These are phyloP conservation scores for Durio zibethinus DNA, from an alignment of 345 rosid species.

Conservation along the genomic window DNA sequence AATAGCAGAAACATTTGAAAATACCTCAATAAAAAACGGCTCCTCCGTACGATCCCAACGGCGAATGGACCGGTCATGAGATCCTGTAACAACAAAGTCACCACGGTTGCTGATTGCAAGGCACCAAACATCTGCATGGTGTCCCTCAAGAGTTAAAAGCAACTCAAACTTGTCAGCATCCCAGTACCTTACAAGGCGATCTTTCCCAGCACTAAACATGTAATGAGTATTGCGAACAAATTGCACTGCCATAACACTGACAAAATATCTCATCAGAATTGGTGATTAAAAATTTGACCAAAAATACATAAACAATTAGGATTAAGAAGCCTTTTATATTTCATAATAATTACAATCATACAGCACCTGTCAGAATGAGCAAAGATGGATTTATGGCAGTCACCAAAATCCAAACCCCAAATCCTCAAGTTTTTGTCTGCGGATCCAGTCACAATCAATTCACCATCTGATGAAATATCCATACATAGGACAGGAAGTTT, in stretches of 20 bases:
- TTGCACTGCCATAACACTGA: slow-evolving; percentile 91
- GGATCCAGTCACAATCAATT: slow-evolving; percentile 87
- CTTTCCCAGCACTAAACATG: slow-evolving; percentile 92
- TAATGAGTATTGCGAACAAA: slow-evolving; percentile 88
- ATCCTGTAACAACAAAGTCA: slow-evolving; percentile 92
- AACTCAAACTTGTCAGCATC: slow-evolving; percentile 97
- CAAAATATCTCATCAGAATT: slow-evolving; percentile 33
- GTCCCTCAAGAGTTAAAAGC: slow-evolving; percentile 88
- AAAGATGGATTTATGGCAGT: slow-evolving; percentile 93
- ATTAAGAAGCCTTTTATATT: not conserved
- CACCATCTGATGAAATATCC: slow-evolving; percentile 98
- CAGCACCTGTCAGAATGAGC: slow-evolving; percentile 88
- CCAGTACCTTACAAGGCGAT: slow-evolving; percentile 90
- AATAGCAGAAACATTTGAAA: slow-evolving; percentile 5
- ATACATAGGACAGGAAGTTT: slow-evolving; percentile 87
- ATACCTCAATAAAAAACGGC: slow-evolving; percentile 92
- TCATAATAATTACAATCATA: slow-evolving; percentile 10
- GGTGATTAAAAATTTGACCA: not conserved
- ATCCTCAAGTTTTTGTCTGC: slow-evolving; percentile 93
- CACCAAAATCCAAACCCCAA: slow-evolving; percentile 99
- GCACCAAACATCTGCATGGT: slow-evolving; percentile 94
- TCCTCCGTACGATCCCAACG: slow-evolving; percentile 99
- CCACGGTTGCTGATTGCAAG: slow-evolving; percentile 82
- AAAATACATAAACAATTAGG: not conserved
- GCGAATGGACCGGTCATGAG: slow-evolving; percentile 94